Percentiles rank a stretch among this genome's conserved stretches.
These are phyloP conservation scores for Hypoxylon sp. DNA, from an alignment of 2,329 filamentous ascomycete species.

Conservation along the genomic window DNA sequence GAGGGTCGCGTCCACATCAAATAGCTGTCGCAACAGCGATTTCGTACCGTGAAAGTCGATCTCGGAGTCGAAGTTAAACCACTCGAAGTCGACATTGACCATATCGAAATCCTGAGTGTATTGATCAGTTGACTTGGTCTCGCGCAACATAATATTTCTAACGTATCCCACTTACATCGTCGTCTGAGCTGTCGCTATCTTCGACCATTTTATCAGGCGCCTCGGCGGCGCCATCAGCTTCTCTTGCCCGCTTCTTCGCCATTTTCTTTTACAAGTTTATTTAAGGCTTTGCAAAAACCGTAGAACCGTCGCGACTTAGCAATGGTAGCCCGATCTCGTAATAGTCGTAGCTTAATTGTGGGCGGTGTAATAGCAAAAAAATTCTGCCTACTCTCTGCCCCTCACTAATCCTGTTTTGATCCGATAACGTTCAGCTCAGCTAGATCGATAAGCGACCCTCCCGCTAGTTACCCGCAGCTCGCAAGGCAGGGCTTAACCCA, in stretches of 20 bases:
- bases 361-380: conserved; percentile 57
- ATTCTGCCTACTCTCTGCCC: conserved; percentile 58
- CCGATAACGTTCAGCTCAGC: conserved; percentile 46
- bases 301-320: background rate
- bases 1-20: conserved; percentile 87
- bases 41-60: conserved; percentile 97
- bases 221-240: conserved; percentile 62
- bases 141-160: background rate
- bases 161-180: conserved; percentile 61
- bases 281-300: background rate
- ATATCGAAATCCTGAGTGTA: conserved; percentile 83
- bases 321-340: background rate
- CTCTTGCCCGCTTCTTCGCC: conserved; percentile 68
- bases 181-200: conserved; percentile 65
- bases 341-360: conserved; percentile 11
- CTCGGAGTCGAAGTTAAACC: conserved; percentile 93
- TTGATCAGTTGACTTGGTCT: conserved; percentile 36
- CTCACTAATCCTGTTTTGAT: conserved; percentile 58
- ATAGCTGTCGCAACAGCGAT: conserved; percentile 87
- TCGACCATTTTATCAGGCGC: conserved; percentile 65
- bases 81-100: conserved; percentile 97
- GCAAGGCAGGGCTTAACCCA: conserved; percentile 9
- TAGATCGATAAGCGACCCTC: conserved; percentile 21
- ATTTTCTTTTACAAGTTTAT: conserved; percentile 43
- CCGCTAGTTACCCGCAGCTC: background rate